These are phyloP conservation scores for Aspergillus novofumigatus DNA, from an alignment of 2,329 filamentous ascomycete genomes.

Conservation along the genomic window DNA sequence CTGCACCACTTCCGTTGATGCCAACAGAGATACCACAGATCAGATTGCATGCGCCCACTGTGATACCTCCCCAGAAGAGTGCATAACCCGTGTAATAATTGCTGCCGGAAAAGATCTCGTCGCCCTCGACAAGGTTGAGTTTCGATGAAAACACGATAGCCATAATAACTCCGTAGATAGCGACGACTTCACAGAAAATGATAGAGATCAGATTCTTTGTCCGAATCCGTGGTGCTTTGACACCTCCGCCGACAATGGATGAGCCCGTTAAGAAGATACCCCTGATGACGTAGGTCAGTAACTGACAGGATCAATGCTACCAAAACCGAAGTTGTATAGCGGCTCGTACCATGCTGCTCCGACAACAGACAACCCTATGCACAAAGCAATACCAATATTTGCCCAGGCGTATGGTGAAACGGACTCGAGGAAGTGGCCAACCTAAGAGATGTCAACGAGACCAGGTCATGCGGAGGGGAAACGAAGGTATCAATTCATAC, in stretches of 20 bases:
- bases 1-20: constrained; percentile 96
- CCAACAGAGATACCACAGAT: constrained; percentile 95
- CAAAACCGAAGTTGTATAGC: background rate
- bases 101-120: constrained; percentile 65
- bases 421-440: constrained; percentile 90
- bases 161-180: constrained; percentile 99
- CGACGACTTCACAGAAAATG: constrained; percentile 99
- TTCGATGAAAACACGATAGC: constrained; percentile 96
- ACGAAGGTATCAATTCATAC: constrained; percentile 48
- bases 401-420: constrained; percentile 96
- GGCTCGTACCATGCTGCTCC: constrained; percentile 82
- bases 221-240: constrained; percentile 93
- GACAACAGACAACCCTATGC: constrained; percentile 92
- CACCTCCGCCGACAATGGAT: constrained; percentile 93
- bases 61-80: constrained; percentile 91
- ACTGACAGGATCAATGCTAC: background rate
- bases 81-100: constrained; percentile 95
- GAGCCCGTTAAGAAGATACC: constrained; percentile 98
- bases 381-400: constrained; percentile 81
- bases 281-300: constrained; percentile 51
- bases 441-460: constrained; percentile 45
- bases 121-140: constrained; percentile 61
- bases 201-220: constrained; percentile 99
- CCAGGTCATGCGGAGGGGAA: background rate
- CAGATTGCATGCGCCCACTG: constrained; percentile 92